Base-by-base conservation (phyloP, 371 early-diverging fungal genomes). In the Mortierella sp. region DNA sequence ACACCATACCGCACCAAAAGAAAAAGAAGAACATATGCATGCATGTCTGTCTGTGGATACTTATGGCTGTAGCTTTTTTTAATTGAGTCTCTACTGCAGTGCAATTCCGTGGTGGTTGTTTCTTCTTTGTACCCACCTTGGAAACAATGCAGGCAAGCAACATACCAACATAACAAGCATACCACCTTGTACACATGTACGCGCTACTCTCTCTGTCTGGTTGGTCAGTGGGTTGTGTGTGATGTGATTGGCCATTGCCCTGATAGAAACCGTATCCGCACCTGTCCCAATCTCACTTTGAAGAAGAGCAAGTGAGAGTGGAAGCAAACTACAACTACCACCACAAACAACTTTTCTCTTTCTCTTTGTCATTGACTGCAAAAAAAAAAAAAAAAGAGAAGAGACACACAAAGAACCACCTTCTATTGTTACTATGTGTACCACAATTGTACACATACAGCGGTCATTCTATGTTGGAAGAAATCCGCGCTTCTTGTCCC, bases 261-360 rank as follows among this genome's bases (percentile, higher is more conserved):
- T 74, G 42, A 74, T 26, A 57, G 48, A 74, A 44, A 44, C 54
- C 38, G 44, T 38, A 52, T 52, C 42, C 58, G 34, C 57, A 24
- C 48, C 6, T 19, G 54, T 54, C 34, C 73, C 73, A 50, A 65
- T 24, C 34, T 31, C 34, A 34, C 16, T 14, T 14, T 9, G 50
- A 50, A 1, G 14, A 50, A 38, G 42, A 3, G 42, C 1, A 5
- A 38, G 42, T 38, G 42, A 38, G 42, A 38, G 42, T 38, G 42
- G 5, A 5, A 38, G 42, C 42, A 38, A 38, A 38, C 28, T 13
- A 26, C 28, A 24, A 58, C 58, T 3, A 58, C n/a, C n/a, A n/a
- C 63, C 34, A 63, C 65, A 65, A 34, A 63, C 38, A 63, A 63
- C 31, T 2, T 14, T 19, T 34, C 13, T 34, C 63, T 34, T 31